Conservation (phyloP, 2,329 filamentous ascomycete genomes). For the Beauveria sp. region DNA sequence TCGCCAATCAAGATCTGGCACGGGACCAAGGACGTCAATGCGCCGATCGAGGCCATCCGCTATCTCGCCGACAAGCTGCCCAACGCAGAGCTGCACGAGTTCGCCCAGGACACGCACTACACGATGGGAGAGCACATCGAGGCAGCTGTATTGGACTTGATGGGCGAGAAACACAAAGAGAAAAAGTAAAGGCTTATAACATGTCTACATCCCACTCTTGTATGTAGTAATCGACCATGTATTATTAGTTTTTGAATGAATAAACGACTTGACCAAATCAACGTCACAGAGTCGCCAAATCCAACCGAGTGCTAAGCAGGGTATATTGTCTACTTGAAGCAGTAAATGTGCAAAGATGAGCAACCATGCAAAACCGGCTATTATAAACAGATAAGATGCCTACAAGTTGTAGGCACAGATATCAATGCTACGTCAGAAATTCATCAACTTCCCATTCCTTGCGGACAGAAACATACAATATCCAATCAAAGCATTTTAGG, state of each 20-base stretch:
- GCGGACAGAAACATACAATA: not conserved
- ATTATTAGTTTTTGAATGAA: not conserved
- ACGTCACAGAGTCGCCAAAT: not conserved
- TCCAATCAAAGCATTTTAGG: not conserved
- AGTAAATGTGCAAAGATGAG: slow-evolving; percentile 10
- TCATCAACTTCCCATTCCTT: not conserved
- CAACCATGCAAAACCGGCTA: not conserved
- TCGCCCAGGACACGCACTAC: slow-evolving; percentile 26
- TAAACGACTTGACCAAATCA: no score
- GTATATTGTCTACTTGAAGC: slow-evolving; percentile 12
- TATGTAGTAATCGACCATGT: not conserved
- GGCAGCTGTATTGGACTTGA: slow-evolving; percentile 3
- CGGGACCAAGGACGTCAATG: slow-evolving; percentile 23
- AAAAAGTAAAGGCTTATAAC: not conserved
- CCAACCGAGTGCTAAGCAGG: slow-evolving; percentile 8
- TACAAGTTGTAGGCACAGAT: slow-evolving; percentile 2
- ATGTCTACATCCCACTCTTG: not conserved
- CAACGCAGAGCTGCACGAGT: slow-evolving; percentile 24
- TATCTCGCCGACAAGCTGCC: slow-evolving; percentile 29
- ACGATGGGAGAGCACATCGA: slow-evolving; percentile 21
- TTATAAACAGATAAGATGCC: slow-evolving; percentile 6
- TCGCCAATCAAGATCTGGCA: slow-evolving; percentile 25
- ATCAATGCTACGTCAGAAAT: slow-evolving; percentile 4
- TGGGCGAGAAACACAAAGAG: not conserved
- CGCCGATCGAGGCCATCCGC: slow-evolving; percentile 25